phyloP scores from a whole-genome alignment of 2,329 filamentous ascomycete genomes.

The Meredithiella fracta region DNA sequence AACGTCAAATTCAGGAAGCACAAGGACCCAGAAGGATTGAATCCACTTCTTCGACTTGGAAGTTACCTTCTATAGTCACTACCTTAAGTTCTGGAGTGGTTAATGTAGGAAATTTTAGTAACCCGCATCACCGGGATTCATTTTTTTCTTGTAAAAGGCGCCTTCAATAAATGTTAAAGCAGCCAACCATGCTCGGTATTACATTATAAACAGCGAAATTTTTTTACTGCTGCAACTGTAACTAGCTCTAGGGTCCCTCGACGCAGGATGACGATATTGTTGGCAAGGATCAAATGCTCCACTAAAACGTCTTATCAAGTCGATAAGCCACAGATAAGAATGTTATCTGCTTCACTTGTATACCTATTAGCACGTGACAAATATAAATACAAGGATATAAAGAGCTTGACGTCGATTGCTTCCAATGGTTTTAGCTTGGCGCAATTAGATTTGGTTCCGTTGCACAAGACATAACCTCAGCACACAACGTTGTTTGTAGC shows the following conservation, averaged over 20 bases:
- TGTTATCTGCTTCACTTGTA: neutral
- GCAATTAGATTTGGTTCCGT: too few species aligned
- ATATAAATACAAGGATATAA: neutral
- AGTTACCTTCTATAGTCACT: neutral
- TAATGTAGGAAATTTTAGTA: too few species aligned
- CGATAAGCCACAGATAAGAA: constrained; percentile 3
- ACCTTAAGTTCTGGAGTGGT: too few species aligned
- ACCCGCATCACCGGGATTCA: too few species aligned
- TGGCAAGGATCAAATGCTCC: neutral
- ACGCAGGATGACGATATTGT: neutral
- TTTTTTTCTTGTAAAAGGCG: too few species aligned
- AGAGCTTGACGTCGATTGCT: constrained; percentile 7
- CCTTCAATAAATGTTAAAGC: too few species aligned
- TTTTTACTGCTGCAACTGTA: neutral
- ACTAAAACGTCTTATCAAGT: neutral
- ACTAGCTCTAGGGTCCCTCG: neutral
- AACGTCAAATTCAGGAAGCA: neutral
- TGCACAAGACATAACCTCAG: too few species aligned
- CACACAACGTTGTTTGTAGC: neutral
- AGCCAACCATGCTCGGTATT: neutral
- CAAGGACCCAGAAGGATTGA: neutral
- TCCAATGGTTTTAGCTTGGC: neutral
- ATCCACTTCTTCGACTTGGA: neutral
- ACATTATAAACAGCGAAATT: neutral
- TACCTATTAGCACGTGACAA: constrained; percentile 1